phyloP scores from a whole-genome alignment of 176 grass and related monocot species.

The Oropetium thomaeum region DNA sequence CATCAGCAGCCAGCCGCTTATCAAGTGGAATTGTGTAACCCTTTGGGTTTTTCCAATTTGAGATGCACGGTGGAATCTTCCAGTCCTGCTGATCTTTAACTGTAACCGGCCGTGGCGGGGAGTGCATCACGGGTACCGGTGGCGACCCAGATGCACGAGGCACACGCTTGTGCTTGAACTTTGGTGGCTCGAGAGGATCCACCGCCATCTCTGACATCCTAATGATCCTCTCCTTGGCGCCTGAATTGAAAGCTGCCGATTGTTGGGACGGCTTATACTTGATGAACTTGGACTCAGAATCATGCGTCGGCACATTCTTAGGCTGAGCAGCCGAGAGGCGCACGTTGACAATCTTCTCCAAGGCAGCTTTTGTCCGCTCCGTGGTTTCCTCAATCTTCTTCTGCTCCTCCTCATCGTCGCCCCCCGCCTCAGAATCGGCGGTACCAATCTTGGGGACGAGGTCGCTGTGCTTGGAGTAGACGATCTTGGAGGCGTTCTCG shows the following conservation, averaged over 20 bases:
- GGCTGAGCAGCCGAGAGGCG: slow-evolving; percentile 84
- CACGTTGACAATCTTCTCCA: slow-evolving; percentile 94
- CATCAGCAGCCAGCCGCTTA: slow-evolving; percentile 89
- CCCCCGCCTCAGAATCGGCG: slow-evolving; percentile 35
- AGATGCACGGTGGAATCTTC: slow-evolving; percentile 98
- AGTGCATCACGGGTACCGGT: slow-evolving; percentile 90
- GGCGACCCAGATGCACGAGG: slow-evolving; percentile 75
- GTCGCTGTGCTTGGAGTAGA: slow-evolving; percentile 93
- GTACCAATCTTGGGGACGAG: slow-evolving; percentile 69
- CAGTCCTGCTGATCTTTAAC: slow-evolving; percentile 99
- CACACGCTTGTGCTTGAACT: slow-evolving; percentile 98
- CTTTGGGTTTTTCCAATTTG: slow-evolving; percentile 99
- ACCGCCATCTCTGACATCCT: slow-evolving; percentile 74
- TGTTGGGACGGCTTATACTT: slow-evolving; percentile 98
- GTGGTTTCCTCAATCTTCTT: slow-evolving; percentile 80
- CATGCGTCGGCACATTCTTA: slow-evolving; percentile 81
- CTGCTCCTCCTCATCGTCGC: slow-evolving; percentile 58
- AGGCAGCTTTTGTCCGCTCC: slow-evolving; percentile 59
- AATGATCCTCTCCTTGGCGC: slow-evolving; percentile 93
- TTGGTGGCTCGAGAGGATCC: slow-evolving; percentile 91
- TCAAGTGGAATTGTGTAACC: slow-evolving; percentile 96
- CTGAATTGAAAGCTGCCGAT: slow-evolving; percentile 91
- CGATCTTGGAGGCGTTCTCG: slow-evolving; percentile 86
- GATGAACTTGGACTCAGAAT: slow-evolving; percentile 88
- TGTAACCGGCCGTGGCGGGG: slow-evolving; percentile 84